Evolutionary conservation across 768 basidiomycete species (phyloP).

Genomic region (Zangia roseola): DNA sequence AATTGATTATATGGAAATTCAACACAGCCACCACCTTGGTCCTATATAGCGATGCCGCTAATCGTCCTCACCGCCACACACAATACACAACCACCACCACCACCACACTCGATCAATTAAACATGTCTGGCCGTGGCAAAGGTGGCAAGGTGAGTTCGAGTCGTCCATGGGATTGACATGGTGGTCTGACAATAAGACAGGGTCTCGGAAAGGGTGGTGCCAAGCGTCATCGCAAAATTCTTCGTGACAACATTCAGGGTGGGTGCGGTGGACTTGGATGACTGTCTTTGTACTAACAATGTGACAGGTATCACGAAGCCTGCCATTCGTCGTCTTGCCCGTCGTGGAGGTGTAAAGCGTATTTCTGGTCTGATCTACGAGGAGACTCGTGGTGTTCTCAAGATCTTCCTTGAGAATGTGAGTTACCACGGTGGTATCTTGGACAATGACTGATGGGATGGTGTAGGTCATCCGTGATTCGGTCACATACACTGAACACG

Average conservation of each 20-base stretch:
- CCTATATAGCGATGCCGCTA: conserved; percentile 21
- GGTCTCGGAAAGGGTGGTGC: conserved; percentile 97
- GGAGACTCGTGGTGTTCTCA: conserved; percentile 87
- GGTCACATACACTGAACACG: conserved; percentile 98
- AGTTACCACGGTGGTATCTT: too few relatives aligned
- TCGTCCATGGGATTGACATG: background rate
- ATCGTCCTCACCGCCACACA: conserved; percentile 1
- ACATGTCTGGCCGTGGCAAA: conserved; percentile 97
- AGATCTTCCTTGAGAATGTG: conserved; percentile 92
- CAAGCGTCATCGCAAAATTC: conserved; percentile 94
- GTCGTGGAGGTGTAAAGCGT: conserved; percentile 95
- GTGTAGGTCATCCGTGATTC: conserved; percentile 88
- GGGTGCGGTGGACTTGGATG: conserved; percentile 18
- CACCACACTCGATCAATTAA: background rate
- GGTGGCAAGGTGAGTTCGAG: conserved; percentile 69
- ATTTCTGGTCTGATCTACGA: conserved; percentile 85
- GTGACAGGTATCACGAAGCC: conserved; percentile 87
- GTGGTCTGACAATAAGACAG: conserved; percentile 31
- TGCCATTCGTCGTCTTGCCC: conserved; percentile 92
- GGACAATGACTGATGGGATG: conserved; percentile 34
- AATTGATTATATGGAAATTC: conserved; percentile 22
- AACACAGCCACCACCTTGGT: conserved; percentile 25
- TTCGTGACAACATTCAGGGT: conserved; percentile 79
- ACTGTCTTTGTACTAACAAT: background rate
- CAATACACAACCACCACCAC: conserved; percentile 15